Evolutionary conservation across 2,329 filamentous ascomycete species (phyloP), one percentile per base, ranked within the genome.

Genomic region (Tolypocladium endophyticum): DNA sequence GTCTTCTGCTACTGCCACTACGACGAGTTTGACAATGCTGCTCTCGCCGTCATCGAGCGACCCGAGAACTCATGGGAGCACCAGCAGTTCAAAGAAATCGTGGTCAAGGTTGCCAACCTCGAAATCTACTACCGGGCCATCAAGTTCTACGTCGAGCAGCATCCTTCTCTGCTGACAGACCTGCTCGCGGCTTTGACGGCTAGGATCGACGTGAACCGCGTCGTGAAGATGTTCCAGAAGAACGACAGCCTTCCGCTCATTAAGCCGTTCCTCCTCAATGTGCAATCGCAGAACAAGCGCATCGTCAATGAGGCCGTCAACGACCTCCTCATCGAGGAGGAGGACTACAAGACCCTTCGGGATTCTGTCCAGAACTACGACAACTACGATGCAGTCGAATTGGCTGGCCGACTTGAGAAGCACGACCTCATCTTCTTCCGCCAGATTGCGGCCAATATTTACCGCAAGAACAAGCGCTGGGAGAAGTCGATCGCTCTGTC

Each of bases 381-480:
- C 81, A 99, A 99, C 78, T 99, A 97, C 72, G 95, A 99, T 73
- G 88, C 93, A 3, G 90, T 96, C 55, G 92, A 95, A 33, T 85
- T 99, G 62, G 95, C 94, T 2, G 84, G 89, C 72, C 89, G 94
- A 59, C 82, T 99, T 14, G 95, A 99, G 84, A 94, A 94, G 79
- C 95, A 99, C 71, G 94, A 99, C 60, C 80, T 99, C 56, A 92
- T 99, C 64, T 99, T 99, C 83, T 99, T 99, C 88, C 88, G 94
- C 71, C 94, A 99, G 76, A 96, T 99, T 70, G 94, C 94, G 5
- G 92, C 95, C 65, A 96, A 83, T 77, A 99, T 99, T 75, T 99
- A 97, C 81, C 92, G 95, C 74, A 99, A 97, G 84, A 97, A 96
- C 82, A 97, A 97, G 88, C 86, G 94, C 64, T 99, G 95, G 95